Base-by-base conservation (phyloP, 1,139 yeast genomes). In the Diutina mesorugosa region DNA sequence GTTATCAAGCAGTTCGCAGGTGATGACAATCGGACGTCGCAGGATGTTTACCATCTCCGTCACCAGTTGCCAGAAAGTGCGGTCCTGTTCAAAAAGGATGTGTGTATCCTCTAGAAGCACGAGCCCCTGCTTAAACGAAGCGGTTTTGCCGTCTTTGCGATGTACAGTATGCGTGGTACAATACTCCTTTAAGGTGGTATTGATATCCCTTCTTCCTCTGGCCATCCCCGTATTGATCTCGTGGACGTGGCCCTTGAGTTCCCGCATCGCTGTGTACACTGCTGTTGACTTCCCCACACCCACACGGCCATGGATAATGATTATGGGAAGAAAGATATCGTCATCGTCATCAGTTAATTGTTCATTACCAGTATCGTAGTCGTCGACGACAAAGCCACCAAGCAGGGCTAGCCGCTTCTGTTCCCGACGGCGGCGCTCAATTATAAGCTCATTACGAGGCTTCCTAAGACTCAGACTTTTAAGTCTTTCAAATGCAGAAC, bases 71-170 rank as follows among this genome's bases (percentile, higher is more conserved):
- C 98, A 93, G 65, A 93, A 91, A 0, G 83, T 82, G 61, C 78
- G 80, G 62, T 90, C 97, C 55, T 83, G 87, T 59, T 86, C 93
- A 64, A 86, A 90, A 35, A 91, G 68, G 14, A 89, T 73, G 67
- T 93, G 97, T 32, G 88, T 91, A 63, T 93, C 97, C 63, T 91
- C 97, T 57, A 93, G 75, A 46, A 93, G 69, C 3, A 93, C 84
- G 8, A 90, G 71, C 6, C 93, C 90, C 57, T 81, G 78, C 59
- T 81, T 84, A 56, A 77, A 79, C 14, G 7, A 5, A 5, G 18
- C 41, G 4, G 18, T 30, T 57, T 72, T 69, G 55, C 69, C 67
- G 7, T 66, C 68, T 45, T 66, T 71, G 56, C 38, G 56, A 29
- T 62, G 56, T 0, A 93, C 93, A 55, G 87, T 72, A 59, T 90